Conservation (phyloP, 345 rosid genomes). For the Conringia planisiliqua region DNA sequence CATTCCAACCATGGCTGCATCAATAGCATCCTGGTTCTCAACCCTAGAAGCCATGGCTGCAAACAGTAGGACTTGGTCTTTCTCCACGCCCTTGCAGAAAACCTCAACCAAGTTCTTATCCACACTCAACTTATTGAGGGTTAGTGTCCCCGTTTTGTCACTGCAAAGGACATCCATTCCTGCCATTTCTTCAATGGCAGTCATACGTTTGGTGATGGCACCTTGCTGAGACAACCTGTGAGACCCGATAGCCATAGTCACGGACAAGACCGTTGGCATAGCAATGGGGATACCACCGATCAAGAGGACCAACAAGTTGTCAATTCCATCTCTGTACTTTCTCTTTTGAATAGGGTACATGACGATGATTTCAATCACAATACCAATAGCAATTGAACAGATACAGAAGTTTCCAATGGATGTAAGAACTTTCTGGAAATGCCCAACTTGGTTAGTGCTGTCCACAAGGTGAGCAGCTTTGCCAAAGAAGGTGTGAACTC, state of each 20-base stretch:
- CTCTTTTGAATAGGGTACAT: conserved; percentile 51
- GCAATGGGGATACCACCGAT: conserved; percentile 99
- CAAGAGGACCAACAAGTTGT: conserved; percentile 79
- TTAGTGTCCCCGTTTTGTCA: conserved; percentile 54
- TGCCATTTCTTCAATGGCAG: conserved; percentile 43
- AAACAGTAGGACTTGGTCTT: conserved; percentile 36
- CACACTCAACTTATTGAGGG: conserved; percentile 40
- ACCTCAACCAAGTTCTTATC: conserved; percentile 40
- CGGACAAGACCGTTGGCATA: conserved; percentile 96
- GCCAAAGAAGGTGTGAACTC: conserved; percentile 42
- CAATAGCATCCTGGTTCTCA: conserved; percentile 45
- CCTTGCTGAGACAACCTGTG: conserved; percentile 42
- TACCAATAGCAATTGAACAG: conserved; percentile 48
- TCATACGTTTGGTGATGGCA: conserved; percentile 45
- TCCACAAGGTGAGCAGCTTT: conserved; percentile 46
- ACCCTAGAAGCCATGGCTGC: conserved; percentile 42
- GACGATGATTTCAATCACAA: conserved; percentile 41
- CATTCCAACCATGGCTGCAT: conserved; percentile 49
- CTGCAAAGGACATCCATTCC: conserved; percentile 43
- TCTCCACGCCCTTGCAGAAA: conserved; percentile 39
- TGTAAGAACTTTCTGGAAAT: conserved; percentile 46
- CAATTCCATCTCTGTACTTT: conserved; percentile 62
- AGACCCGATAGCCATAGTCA: conserved; percentile 42
- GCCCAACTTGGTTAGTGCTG: conserved; percentile 44
- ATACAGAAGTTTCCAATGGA: conserved; percentile 55